A percentile compares a stretch with the other conserved stretches of the same genome.
phyloP scores from a whole-genome alignment of 129 eudicot species.

The Tagetes patula region DNA sequence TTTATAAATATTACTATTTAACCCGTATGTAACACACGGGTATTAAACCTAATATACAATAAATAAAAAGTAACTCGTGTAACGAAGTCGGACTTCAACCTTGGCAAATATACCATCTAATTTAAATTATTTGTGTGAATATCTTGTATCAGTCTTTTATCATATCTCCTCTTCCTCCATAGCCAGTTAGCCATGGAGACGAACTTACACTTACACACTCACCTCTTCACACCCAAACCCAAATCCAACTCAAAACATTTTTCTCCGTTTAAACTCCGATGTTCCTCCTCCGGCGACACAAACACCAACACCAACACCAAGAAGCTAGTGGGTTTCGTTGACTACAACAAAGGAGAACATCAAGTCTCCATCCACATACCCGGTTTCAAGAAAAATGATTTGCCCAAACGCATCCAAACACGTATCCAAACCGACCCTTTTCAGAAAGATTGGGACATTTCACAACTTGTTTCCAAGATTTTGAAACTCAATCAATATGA shows the following conservation, averaged over 20 bases:
- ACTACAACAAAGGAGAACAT: constrained; percentile 79
- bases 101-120: no score
- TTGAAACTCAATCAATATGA: constrained; percentile 50
- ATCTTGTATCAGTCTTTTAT: background rate
- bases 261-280: constrained; percentile 1
- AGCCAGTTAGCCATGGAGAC: constrained; percentile 31
- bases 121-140: background rate
- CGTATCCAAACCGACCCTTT: constrained; percentile 63
- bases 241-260: constrained; percentile 19
- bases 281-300: constrained; percentile 17
- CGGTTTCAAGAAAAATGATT: constrained; percentile 62
- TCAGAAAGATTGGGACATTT: constrained; percentile 87
- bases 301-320: constrained; percentile 24
- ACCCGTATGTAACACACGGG: no score
- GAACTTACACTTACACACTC: constrained; percentile 23
- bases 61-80: no score
- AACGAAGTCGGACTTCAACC: no score
- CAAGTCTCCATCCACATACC: constrained; percentile 44
- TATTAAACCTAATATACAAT: no score
- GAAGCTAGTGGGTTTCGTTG: constrained; percentile 55
- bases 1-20: no score
- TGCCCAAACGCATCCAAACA: constrained; percentile 53
- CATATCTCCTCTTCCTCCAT: background rate
- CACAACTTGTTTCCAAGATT: constrained; percentile 64
- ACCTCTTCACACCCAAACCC: constrained; percentile 19